Percentiles rank a stretch among this genome's conserved stretches.
Conservation (phyloP, 2,329 filamentous ascomycete genomes). For the Arthroderma uncinatum region DNA sequence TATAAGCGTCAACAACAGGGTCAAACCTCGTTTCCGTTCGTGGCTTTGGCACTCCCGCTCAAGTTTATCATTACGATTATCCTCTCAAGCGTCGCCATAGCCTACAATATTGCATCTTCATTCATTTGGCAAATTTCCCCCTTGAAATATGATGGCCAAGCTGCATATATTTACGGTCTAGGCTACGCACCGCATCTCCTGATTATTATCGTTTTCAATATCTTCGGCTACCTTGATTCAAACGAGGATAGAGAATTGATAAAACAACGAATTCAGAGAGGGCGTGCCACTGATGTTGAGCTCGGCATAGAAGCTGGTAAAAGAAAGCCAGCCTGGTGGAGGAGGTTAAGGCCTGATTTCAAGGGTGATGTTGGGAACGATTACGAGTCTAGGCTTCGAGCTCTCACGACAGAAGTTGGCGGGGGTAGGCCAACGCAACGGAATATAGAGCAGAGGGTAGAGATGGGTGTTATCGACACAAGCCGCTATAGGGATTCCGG, state of each 20-base stretch:
- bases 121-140: constrained; percentile 51
- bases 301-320: constrained; percentile 44
- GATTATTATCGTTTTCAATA: constrained; percentile 32
- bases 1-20: constrained; percentile 51
- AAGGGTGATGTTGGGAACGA: constrained; percentile 15
- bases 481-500: constrained; percentile 8
- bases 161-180: constrained; percentile 49
- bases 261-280: constrained; percentile 49
- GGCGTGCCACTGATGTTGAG: constrained; percentile 46
- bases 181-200: constrained; percentile 51
- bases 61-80: constrained; percentile 49
- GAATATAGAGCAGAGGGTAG: constrained; percentile 24
- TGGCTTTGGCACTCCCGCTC: constrained; percentile 44
- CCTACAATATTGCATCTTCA: constrained; percentile 48
- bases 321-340: constrained; percentile 57
- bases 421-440: constrained; percentile 22
- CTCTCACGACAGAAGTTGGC: constrained; percentile 28
- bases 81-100: constrained; percentile 44
- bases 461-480: constrained; percentile 28
- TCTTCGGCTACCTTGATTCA: constrained; percentile 47
- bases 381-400: constrained; percentile 22
- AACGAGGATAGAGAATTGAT: constrained; percentile 64
- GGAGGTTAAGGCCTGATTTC: constrained; percentile 24
- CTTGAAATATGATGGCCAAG: constrained; percentile 43
- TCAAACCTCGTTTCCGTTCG: constrained; percentile 41